phyloP scores from a whole-genome alignment of 306 rosid genomes.

The Trichosanthes cucumerina region DNA sequence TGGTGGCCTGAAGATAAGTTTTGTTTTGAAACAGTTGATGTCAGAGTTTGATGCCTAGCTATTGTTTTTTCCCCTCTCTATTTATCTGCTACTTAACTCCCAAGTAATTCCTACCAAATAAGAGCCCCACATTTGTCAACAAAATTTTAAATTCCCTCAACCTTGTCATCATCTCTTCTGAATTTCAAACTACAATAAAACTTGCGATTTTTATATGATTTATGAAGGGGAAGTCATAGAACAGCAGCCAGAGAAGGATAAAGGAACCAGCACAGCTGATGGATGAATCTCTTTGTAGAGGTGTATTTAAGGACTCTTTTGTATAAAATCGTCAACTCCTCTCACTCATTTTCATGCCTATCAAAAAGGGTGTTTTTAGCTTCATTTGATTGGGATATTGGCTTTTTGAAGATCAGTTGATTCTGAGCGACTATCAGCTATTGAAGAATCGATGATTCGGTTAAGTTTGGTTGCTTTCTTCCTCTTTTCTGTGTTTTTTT shows the following conservation, averaged over 20 bases:
- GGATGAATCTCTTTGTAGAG: neutral
- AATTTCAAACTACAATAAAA: neutral
- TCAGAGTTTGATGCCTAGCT: slow-evolving; percentile 2
- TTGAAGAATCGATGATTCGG: neutral
- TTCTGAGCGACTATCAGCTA: neutral
- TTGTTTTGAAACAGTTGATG: neutral
- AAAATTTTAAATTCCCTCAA: neutral
- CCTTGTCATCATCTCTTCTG: neutral
- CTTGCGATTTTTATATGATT: neutral
- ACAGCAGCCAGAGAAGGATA: slow-evolving; percentile 8
- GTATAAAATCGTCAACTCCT: neutral
- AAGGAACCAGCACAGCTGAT: neutral
- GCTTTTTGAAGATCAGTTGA: neutral
- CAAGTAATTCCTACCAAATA: slow-evolving; percentile 10
- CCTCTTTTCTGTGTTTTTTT: slow-evolving; percentile 24
- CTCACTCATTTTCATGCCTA: neutral
- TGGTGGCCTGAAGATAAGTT: neutral
- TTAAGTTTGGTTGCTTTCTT: slow-evolving; percentile 9
- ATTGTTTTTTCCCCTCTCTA: neutral
- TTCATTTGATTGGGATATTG: neutral
- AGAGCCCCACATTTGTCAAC: slow-evolving; percentile 1
- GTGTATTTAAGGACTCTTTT: neutral
- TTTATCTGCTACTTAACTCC: neutral
- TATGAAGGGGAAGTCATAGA: neutral
- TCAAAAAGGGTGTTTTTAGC: slow-evolving; percentile 2